Conservation (phyloP, 345 rosid species). For the Populus davidiana region DNA sequence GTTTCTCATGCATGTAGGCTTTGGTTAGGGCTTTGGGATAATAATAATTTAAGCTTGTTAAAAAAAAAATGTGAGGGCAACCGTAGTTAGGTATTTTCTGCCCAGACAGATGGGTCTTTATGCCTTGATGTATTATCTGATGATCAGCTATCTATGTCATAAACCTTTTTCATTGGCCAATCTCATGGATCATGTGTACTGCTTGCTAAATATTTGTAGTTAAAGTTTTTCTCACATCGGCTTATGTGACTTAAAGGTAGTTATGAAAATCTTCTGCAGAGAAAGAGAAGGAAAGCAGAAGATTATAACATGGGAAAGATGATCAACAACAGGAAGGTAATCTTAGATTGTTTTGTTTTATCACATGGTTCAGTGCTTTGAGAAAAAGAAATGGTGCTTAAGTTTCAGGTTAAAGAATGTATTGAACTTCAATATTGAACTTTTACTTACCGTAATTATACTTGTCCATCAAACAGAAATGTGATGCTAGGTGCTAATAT, state of each 20-base stretch:
- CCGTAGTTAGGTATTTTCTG: not conserved
- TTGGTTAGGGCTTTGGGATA: not conserved
- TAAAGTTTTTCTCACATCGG: not conserved
- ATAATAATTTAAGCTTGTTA: not conserved
- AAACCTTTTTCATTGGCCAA: not conserved
- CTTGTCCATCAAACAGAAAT: not conserved
- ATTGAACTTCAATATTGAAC: not conserved
- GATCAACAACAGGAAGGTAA: constrained; percentile 63
- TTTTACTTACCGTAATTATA: not conserved
- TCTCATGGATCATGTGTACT: not conserved
- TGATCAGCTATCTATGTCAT: not conserved
- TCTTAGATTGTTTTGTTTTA: not conserved
- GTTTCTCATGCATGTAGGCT: not conserved
- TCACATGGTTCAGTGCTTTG: not conserved
- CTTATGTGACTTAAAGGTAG: not conserved
- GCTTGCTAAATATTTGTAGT: not conserved
- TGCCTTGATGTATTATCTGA: not conserved
- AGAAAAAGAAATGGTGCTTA: not conserved
- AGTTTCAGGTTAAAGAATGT: not conserved
- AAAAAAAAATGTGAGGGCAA: not conserved
- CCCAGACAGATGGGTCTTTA: not conserved
- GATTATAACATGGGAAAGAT: constrained; percentile 60
- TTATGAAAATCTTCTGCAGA: constrained; percentile 43
- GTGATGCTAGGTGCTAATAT: not conserved
- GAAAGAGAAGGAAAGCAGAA: constrained; percentile 84